Evolutionary conservation across 2,329 filamentous ascomycete species (phyloP), one percentile per base, ranked within the genome.

Genomic region (Zasmidium angulare): DNA sequence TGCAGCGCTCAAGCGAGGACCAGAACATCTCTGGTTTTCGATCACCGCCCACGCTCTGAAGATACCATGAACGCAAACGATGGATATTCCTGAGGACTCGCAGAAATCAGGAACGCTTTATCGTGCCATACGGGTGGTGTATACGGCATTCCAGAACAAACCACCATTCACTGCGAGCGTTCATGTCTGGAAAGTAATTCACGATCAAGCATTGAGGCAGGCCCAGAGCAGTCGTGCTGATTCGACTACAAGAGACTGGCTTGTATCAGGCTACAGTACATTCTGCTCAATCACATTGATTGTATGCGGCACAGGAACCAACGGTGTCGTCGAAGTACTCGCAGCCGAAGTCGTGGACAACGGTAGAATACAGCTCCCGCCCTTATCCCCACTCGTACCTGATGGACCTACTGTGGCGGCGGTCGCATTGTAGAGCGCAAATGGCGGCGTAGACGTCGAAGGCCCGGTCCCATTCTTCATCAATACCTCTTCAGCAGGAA

Each of bases 401-500:
- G 26, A 29, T 2, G 51, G 51, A 19, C 51, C 40, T 17, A 17
- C 20, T 9, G 21, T n/a, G 10, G 40, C 29, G 3, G 21, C 29
- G 11, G 50, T 50, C 2, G 19, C 50, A 46, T 58, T 53, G 17
- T 31, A 49, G 4, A 52, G 19, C 2, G 31, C 21, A 23, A 50
- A 59, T 1, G 46, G 43, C 19, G 22, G 20, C 10, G 21, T 24
- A 20, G 43, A 48, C 24, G 11, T 50, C 24, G 51, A 2, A 4
- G 22, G 21, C 20, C n/a, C n/a, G 17, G 46, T 49, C 12, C 22
- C 29, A 14, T 53, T 46, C 22, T 29, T 29, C 14, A 36, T 47
- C 24, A 57, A 24, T 1, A 43, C 46, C n/a, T 54, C 26, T 14
- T 64, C 60, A 19, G 60, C 59, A 2, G 64, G 63, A 12, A 67